Conservation (phyloP, 768 basidiomycete genomes). For the Holtermannia corniformis region DNA sequence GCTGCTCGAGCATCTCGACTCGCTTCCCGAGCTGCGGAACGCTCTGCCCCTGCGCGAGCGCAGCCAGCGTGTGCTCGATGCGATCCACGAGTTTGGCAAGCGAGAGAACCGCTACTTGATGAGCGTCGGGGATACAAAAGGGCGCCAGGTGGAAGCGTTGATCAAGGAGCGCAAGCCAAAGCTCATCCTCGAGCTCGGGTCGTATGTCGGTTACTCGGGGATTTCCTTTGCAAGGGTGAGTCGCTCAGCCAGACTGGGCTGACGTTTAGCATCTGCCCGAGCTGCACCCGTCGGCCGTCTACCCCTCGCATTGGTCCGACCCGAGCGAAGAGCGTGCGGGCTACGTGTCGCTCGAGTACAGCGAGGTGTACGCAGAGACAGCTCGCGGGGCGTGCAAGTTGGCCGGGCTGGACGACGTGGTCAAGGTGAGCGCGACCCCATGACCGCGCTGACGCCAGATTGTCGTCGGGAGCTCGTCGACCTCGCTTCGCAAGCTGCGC, state of each 20-base stretch:
- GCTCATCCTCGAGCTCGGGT: conserved; percentile 35
- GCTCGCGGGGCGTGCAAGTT: conserved; percentile 29
- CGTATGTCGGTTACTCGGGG: conserved; percentile 39
- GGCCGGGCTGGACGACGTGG: conserved; percentile 30
- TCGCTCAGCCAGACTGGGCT: neutral
- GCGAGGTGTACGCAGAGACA: conserved; percentile 31
- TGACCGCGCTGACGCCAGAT: conserved; percentile 14
- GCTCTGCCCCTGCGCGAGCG: conserved; percentile 13
- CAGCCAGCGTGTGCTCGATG: conserved; percentile 33
- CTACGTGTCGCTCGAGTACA: conserved; percentile 37
- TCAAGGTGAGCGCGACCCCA: conserved; percentile 20
- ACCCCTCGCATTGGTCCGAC: conserved; percentile 27
- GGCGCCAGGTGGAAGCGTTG: conserved; percentile 25
- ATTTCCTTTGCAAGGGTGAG: conserved; percentile 34
- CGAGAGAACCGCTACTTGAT: conserved; percentile 37
- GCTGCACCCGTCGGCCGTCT: conserved; percentile 20
- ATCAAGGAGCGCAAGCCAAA: conserved; percentile 32
- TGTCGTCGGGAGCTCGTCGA: conserved; percentile 29
- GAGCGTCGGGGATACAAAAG: conserved; percentile 40
- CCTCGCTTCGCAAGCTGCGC: conserved; percentile 20
- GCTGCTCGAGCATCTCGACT: conserved; percentile 28
- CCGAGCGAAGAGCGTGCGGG: conserved; percentile 25
- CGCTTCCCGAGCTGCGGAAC: conserved; percentile 13
- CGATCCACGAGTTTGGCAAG: conserved; percentile 38
- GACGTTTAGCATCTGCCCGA: conserved; percentile 22